Percentiles rank a stretch among this genome's conserved stretches.
Evolutionary conservation across 2,329 filamentous ascomycete species (phyloP).

Genomic region (Neopestalotiopsis sp.): DNA sequence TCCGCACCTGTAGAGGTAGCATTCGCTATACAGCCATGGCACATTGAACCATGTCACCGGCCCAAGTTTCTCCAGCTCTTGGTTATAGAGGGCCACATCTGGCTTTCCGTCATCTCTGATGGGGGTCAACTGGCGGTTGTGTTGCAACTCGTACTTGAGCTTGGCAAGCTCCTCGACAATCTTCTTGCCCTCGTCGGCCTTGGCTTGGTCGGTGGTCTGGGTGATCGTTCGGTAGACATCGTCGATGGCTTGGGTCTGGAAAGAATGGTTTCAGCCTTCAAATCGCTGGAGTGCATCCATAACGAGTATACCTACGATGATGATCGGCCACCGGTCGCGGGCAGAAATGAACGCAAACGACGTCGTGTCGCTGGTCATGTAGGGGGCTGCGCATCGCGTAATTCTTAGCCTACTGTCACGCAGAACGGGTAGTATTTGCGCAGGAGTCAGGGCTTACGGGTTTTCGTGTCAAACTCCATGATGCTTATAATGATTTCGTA

Average conservation of each 20-base stretch:
- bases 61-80: conserved; percentile 77
- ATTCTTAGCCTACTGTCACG: neutral
- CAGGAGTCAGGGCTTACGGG: conserved; percentile 56
- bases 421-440: neutral
- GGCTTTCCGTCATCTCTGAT: conserved; percentile 77
- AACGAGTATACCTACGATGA: conserved; percentile 67
- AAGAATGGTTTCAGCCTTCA: conserved; percentile 27
- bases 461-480: conserved; percentile 80
- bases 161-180: conserved; percentile 80
- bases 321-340: conserved; percentile 89
- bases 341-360: conserved; percentile 91
- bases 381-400: conserved; percentile 63
- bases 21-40: conserved; percentile 91
- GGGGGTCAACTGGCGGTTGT: conserved; percentile 78
- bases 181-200: conserved; percentile 80
- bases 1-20: conserved; percentile 83
- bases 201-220: conserved; percentile 64
- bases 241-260: conserved; percentile 87
- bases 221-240: conserved; percentile 83
- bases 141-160: conserved; percentile 94
- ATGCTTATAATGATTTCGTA: conserved; percentile 12
- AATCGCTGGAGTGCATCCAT: neutral
- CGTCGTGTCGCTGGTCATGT: conserved; percentile 78
- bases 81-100: conserved; percentile 84
- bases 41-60: conserved; percentile 81